Evolutionary conservation across 177 flowering plant genomes (phyloP), one percentile per base, ranked within the genome.

Genomic region (Vitis hybrid): DNA sequence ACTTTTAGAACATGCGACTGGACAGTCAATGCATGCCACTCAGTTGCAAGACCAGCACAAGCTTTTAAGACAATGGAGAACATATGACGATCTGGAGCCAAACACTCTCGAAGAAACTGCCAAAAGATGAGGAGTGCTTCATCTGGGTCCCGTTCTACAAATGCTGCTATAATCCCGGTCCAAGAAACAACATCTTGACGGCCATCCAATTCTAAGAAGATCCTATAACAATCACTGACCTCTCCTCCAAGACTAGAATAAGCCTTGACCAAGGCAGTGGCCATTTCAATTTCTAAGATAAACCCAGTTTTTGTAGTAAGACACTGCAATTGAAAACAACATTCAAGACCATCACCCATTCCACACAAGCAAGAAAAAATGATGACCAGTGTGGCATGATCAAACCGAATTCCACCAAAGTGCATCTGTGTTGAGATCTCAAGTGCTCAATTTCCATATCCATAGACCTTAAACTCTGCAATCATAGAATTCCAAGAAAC

Each of bases 11-110:
- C 71, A 68, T 69, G 84, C 4, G 75, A 74, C 74, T 92, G 90
- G 50, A 86, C 63, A 18, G 84, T 73, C 19, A 69, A 77, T 12
- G 91, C 84, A 73, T 84, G 81, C 4, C 76, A 61, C 65, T 81
- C 90, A 1, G 84, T 88, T 19, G 81, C 83, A 63, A 92, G 78
- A 59, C 83, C 77, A n/a, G 91, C 87, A 80, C 90, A 86, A 26
- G 97, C 97, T 76, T 92, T 92, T 63, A 92, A 61, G 26, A 82
- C 87, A 67, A 75, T 76, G 22, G 93, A 88, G 70, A 82, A 83
- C 22, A 89, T 85, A 73, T 85, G 80, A 61, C 82, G 53, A 52
- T 89, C 97, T 10, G 87, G 91, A 65, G 18, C n/a, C 3, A 84
- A 58, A 9, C 73, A 82, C 65, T 88, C 88, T 61, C 60, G 70